Evolutionary conservation across 2,329 filamentous ascomycete species (phyloP).

Genomic region (Fusarium neocosmosporiellum): DNA sequence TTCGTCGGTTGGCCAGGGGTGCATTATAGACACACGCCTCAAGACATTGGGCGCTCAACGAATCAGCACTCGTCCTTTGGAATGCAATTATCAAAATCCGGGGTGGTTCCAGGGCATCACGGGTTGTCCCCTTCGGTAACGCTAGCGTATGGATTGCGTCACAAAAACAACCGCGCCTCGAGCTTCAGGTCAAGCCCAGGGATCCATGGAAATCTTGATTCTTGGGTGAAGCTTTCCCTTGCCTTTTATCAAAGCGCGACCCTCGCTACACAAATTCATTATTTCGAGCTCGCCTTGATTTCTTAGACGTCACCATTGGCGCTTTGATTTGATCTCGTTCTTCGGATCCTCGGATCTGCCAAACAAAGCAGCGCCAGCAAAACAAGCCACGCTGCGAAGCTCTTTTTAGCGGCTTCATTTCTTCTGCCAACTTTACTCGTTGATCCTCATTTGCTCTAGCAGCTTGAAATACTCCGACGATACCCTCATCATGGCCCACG

Average conservation of each 20-base stretch:
- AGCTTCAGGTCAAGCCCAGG: conserved; percentile 23
- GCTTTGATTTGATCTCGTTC: conserved; percentile 13
- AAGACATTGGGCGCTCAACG: background rate
- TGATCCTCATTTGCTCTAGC: conserved; percentile 18
- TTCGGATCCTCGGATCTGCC: conserved; percentile 19
- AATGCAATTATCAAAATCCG: conserved; percentile 2
- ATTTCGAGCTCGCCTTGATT: background rate
- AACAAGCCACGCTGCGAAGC: conserved; percentile 20
- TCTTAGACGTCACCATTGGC: conserved; percentile 26
- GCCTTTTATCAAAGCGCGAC: conserved; percentile 20
- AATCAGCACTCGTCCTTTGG: background rate
- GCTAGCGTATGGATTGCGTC: conserved; percentile 42
- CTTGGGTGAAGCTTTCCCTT: conserved; percentile 5
- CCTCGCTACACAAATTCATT: conserved; percentile 1
- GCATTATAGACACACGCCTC: background rate
- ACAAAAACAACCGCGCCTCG: conserved; percentile 33
- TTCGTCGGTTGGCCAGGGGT: background rate
- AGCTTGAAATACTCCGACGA: background rate
- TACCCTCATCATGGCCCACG: conserved; percentile 52
- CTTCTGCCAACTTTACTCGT: conserved; percentile 5
- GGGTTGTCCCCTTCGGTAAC: conserved; percentile 18
- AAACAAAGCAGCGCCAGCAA: conserved; percentile 6
- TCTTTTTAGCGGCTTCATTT: conserved; percentile 17
- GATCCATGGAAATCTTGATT: conserved; percentile 33
- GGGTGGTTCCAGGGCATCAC: conserved; percentile 12